Evolutionary conservation across 768 basidiomycete genomes (phyloP), one percentile per base, ranked within the genome.

Genomic region (Boletus insuetus): DNA sequence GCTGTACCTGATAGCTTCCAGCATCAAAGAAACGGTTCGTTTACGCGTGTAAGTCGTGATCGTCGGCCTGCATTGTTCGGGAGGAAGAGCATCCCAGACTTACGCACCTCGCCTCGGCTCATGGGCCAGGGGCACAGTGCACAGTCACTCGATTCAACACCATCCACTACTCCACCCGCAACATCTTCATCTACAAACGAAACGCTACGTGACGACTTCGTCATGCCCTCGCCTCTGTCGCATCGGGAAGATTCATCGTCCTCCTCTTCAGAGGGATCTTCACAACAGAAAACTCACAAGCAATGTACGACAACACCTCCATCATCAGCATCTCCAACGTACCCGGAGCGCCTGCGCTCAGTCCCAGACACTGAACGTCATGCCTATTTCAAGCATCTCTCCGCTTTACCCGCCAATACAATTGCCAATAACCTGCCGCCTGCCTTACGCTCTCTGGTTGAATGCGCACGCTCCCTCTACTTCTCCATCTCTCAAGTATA

Each of bases 331-430:
- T 77, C 81, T 9, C 79, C 80, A 31, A 70, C 75, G 3, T 64
- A 70, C 20, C 58, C 67, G 9, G 74, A 74, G 40, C 65, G 60
- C 40, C 49, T 62, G 7, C 76, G 74, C 41, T 70, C 77, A 1
- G 74, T 80, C 4, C 81, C 83, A 19, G 85, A 92, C 40, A 80
- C 82, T 4, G 91, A 95, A 65, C 84, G 91, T 22, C 89, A 93
- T 64, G 90, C 92, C 2, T 98, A 99, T 72, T 99, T 99, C 74
- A 87, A 88, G 37, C 85, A 94, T n/a, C 77, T 96, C 22, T 94
- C 93, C 3, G 84, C 86, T 32, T 74, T 93, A 6, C 88, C 89
- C 2, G 73, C 77, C 1, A 80, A 82, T 32, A 73, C 78, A 9
- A 78, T 84, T 32, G 79, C 84, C 19, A 82, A 81, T 60, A 78